Evolutionary conservation across 192 early-diverging fungal species (phyloP), one percentile per base, ranked within the genome.

Genomic region (Cladochytrium replicatum): DNA sequence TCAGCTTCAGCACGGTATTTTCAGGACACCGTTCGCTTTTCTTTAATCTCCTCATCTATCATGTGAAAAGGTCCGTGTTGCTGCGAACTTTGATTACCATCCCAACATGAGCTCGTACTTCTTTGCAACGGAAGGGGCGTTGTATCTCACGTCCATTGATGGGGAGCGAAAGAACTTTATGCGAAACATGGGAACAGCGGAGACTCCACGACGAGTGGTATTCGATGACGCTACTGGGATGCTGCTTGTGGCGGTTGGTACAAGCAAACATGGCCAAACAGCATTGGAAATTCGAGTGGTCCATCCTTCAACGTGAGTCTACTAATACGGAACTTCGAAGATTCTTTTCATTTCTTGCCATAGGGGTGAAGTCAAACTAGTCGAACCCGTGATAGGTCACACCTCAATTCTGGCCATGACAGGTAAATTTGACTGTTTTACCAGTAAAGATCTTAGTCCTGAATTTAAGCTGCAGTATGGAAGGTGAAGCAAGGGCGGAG

Each of bases 401-500:
- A 64, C 66, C 29, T 32, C 31, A 11, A 32, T 56, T 29, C 57
- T 46, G 34, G 50, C 63, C 48, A 30, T 70, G 49, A 57, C 45
- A 24, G 37, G 64, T 66, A 40, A 6, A 50, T 42, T 19, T 29
- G 21, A 8, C 7, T 48, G 42, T 49, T 21, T 54, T 54, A 19
- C 4, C 17, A n/a, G 13, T 22, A 41, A 31, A n/a, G 4, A 7
- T 42, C n/a, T 19, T 15, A n/a, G 38, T 15, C 4, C n/a, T 17
- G 23, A 13, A 13, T 47, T 7, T 47, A 7, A 21, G 0, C 4
- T 31, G 13, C 22, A 68, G 63, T 43, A n/a, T 72, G 70, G 70
- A 58, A 72, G 42, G 60, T 72, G 27, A 72, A 72, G 41, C 49
- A 56, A 27, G 48, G 46, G 19, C 68, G 65, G 54, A 43, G 70